Conservation (phyloP, 2,329 filamentous ascomycete species). For the Fusarium floridanum region DNA sequence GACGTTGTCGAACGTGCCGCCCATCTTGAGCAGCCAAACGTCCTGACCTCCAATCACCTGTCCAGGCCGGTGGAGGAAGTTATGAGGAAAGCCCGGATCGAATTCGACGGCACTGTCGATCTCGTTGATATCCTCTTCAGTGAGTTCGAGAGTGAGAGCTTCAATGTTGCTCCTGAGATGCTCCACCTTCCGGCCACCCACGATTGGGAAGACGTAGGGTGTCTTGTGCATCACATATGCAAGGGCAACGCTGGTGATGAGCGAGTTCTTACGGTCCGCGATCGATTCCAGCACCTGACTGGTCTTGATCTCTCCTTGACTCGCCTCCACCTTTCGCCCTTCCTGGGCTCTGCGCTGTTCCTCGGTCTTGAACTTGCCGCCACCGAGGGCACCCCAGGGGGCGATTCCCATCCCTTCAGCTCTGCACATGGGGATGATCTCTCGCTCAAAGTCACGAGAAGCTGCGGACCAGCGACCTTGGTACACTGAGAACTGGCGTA, state of each 20-base stretch:
- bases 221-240: slow-evolving; percentile 81
- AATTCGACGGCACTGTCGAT: slow-evolving; percentile 74
- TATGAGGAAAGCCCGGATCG: slow-evolving; percentile 75
- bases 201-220: slow-evolving; percentile 79
- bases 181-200: slow-evolving; percentile 77
- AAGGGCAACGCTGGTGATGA: slow-evolving; percentile 68
- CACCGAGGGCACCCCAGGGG: slow-evolving; percentile 70
- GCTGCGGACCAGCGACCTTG: slow-evolving; percentile 58
- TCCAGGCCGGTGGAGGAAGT: slow-evolving; percentile 64
- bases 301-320: slow-evolving; percentile 65
- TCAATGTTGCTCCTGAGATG: slow-evolving; percentile 79
- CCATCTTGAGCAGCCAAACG: slow-evolving; percentile 60
- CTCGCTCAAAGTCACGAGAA: slow-evolving; percentile 56
- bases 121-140: slow-evolving; percentile 71
- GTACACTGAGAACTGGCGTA: slow-evolving; percentile 73
- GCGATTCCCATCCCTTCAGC: slow-evolving; percentile 64
- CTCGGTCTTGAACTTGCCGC: slow-evolving; percentile 60
- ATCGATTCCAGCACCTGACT: slow-evolving; percentile 64
- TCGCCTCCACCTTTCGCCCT: slow-evolving; percentile 57
- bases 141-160: slow-evolving; percentile 72
- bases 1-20: slow-evolving; percentile 65
- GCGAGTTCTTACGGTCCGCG: slow-evolving; percentile 57
- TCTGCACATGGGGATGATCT: slow-evolving; percentile 60
- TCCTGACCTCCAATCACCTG: slow-evolving; percentile 55
- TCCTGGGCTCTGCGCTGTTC: slow-evolving; percentile 51